These are phyloP conservation scores for Babesia caballi DNA, from an alignment of 169 alveolate genomes.

Conservation along the genomic window DNA sequence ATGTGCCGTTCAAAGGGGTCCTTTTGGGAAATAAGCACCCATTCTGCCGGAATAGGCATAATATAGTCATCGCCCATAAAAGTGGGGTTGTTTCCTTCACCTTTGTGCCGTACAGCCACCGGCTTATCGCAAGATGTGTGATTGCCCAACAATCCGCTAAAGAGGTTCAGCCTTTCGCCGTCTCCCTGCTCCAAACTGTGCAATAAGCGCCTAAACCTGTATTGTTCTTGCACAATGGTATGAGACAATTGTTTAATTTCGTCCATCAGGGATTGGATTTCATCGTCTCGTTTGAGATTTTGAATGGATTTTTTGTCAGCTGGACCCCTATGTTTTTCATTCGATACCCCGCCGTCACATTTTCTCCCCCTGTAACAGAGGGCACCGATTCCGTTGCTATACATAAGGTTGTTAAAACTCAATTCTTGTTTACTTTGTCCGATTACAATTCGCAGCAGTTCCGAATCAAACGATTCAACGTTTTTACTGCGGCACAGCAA, in stretches of 20 bases:
- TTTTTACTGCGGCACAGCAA: conserved; percentile 14
- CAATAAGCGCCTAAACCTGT: conserved; percentile 9
- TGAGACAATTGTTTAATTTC: conserved; percentile 11
- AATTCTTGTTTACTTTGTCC: conserved; percentile 27
- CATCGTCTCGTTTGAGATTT: not conserved
- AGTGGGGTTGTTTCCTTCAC: not conserved
- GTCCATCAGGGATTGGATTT: not conserved
- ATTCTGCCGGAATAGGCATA: conserved; percentile 43
- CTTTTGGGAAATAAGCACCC: conserved; percentile 21
- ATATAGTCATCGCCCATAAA: not conserved
- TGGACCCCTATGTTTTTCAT: no score
- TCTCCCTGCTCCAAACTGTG: conserved; percentile 23
- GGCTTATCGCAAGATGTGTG: conserved; percentile 7
- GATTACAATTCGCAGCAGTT: conserved; percentile 12
- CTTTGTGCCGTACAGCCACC: not conserved
- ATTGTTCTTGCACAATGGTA: conserved; percentile 20
- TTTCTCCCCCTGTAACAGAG: not conserved
- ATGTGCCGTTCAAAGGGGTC: conserved; percentile 26
- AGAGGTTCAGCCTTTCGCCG: conserved; percentile 4
- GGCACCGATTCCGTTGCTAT: not conserved
- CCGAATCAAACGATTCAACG: conserved; percentile 32
- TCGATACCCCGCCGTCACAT: not conserved
- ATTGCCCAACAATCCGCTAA: not conserved
- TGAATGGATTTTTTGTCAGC: not conserved
- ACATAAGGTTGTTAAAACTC: conserved; percentile 25